phyloP scores from a whole-genome alignment of 108 stramenopile genomes.

The Cyclotella distinguenda region DNA sequence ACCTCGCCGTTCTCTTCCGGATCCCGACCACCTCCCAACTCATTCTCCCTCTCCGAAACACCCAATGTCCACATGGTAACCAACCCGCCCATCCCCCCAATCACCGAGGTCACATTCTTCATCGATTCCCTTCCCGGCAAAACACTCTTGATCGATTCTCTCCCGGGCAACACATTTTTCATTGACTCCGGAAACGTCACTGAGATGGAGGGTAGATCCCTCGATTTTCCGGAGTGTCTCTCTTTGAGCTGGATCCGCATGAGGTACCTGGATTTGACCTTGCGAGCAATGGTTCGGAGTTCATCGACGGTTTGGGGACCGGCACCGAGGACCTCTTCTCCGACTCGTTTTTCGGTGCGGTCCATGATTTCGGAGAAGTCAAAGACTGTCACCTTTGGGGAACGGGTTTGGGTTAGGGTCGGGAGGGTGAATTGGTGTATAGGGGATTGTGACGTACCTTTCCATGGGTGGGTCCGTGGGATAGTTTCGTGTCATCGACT shows the following conservation, averaged over 20 bases:
- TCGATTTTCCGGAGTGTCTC: slow-evolving; percentile 33
- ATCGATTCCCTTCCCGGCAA: slow-evolving; percentile 25
- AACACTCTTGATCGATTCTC: slow-evolving; percentile 38
- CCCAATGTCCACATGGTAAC: slow-evolving; percentile 17
- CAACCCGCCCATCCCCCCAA: slow-evolving; percentile 36
- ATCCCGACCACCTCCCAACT: background rate
- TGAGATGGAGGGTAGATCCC: background rate
- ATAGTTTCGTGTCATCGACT: slow-evolving; percentile 17
- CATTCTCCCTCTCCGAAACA: background rate
- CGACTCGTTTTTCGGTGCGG: slow-evolving; percentile 72
- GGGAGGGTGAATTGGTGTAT: too few relatives aligned
- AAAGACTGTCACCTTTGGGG: slow-evolving; percentile 75
- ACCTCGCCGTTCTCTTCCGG: background rate
- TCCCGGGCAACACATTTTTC: slow-evolving; percentile 30
- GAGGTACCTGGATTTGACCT: slow-evolving; percentile 60
- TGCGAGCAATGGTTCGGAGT: slow-evolving; percentile 58
- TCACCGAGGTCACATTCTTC: slow-evolving; percentile 37
- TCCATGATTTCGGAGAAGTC: slow-evolving; percentile 84
- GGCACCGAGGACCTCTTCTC: slow-evolving; percentile 76
- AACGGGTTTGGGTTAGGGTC: background rate
- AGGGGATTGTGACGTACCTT: slow-evolving; percentile 26
- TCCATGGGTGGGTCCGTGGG: slow-evolving; percentile 17
- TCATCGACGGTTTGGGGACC: slow-evolving; percentile 82
- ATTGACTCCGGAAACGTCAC: slow-evolving; percentile 25
- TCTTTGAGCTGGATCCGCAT: slow-evolving; percentile 44